A percentile compares a stretch with the other conserved stretches of the same genome.
These are phyloP conservation scores for Biancaea sappan DNA, from an alignment of 306 rosid species.

Conservation along the genomic window DNA sequence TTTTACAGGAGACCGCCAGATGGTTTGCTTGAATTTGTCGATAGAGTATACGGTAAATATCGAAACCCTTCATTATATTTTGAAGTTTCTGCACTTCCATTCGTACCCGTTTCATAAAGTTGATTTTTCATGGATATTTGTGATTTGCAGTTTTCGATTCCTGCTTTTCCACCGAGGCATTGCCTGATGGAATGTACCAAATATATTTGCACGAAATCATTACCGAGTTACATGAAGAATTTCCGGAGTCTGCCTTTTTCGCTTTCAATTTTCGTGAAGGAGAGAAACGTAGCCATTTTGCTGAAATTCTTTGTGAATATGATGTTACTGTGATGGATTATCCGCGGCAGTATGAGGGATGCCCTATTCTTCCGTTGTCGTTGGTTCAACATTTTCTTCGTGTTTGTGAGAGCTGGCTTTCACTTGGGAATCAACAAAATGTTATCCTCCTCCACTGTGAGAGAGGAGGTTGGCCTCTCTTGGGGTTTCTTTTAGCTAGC, in stretches of 20 bases:
- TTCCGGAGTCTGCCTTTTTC: slow-evolving; percentile 86
- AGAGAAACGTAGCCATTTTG: slow-evolving; percentile 71
- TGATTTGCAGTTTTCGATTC: slow-evolving; percentile 86
- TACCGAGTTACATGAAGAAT: slow-evolving; percentile 83
- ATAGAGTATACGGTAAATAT: slow-evolving; percentile 77
- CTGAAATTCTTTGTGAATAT: slow-evolving; percentile 63
- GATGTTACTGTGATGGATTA: slow-evolving; percentile 92
- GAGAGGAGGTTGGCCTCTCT: slow-evolving; percentile 97
- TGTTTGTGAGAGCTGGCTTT: slow-evolving; percentile 85
- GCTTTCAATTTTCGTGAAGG: slow-evolving; percentile 97
- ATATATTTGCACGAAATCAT: slow-evolving; percentile 78
- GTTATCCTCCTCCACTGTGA: slow-evolving; percentile 87
- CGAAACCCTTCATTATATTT: background rate
- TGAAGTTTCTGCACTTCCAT: background rate
- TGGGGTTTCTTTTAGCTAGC: slow-evolving; percentile 79
- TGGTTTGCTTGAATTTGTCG: slow-evolving; percentile 90
- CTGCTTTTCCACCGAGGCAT: slow-evolving; percentile 89
- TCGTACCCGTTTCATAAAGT: background rate
- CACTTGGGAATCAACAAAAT: slow-evolving; percentile 63
- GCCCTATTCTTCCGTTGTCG: slow-evolving; percentile 82
- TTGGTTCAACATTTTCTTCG: slow-evolving; percentile 91
- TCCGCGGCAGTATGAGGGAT: slow-evolving; percentile 95
- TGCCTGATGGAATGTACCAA: slow-evolving; percentile 86
- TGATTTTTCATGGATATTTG: background rate
- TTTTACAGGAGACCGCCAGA: slow-evolving; percentile 95